Conservation (phyloP, 1,284 basidiomycete genomes). For the Moniliophthora roreri region DNA sequence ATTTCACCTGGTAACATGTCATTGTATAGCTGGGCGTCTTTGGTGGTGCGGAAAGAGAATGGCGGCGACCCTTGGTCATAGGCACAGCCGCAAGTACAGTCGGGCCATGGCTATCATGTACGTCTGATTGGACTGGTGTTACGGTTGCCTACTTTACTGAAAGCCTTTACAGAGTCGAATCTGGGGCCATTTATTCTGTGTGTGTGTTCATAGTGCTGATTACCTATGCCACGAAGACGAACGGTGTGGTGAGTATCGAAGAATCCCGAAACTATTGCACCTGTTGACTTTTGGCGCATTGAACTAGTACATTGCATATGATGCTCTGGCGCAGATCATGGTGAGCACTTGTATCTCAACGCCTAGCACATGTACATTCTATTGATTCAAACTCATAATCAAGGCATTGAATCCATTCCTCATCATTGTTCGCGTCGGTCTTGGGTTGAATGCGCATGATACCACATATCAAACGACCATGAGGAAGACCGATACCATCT, state of each 20-base stretch:
- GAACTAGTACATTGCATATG: conserved; percentile 2
- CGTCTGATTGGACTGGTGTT: background rate
- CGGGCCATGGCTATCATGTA: background rate
- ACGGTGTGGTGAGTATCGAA: background rate
- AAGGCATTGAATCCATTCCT: background rate
- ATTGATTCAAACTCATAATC: background rate
- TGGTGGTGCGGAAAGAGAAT: background rate
- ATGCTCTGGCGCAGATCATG: background rate
- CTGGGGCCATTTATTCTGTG: background rate
- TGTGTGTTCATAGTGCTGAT: background rate
- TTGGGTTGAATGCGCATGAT: background rate
- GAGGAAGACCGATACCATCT: no score
- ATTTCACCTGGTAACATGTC: background rate
- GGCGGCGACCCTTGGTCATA: background rate
- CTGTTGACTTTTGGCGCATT: background rate
- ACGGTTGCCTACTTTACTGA: background rate
- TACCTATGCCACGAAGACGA: background rate
- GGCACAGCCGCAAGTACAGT: background rate
- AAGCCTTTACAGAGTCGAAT: background rate
- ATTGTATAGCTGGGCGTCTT: background rate
- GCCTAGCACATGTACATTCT: background rate
- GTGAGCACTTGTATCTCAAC: background rate
- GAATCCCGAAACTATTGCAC: no score
- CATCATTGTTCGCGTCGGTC: conserved; percentile 4
- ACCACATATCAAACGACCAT: no score